Base-by-base conservation (phyloP, 257 asterid genomes). In the Apocynum venetum region DNA sequence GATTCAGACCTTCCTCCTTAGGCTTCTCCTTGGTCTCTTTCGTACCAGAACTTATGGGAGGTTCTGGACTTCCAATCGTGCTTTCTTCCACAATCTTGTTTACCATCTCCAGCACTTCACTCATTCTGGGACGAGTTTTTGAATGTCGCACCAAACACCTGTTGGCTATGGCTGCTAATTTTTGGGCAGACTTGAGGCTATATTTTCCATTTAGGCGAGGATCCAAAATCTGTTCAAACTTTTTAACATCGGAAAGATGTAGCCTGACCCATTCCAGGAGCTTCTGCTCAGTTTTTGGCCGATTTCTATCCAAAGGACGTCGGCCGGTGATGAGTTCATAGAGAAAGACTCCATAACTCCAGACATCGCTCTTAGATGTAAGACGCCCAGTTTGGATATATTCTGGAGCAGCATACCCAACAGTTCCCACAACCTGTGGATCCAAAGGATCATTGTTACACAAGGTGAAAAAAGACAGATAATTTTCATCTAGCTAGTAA, bases 401-500 rank as follows among this genome's bases (percentile, higher is more conserved):
- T 78, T 95, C 99, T 6, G 97, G 98, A 38, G 98, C 98, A 2
- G 99, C 99, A 79, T 95, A 95, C 52, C 99, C 99, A 4, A 93
- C 85, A 2, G 99, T 95, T 53, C 99, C 98, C 19, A 95, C 99
- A 60, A 95, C 93, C 98, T 94, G 80, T 7, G 40, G 17, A 38
- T 48, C 44, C 49, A 36, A 61, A 38, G 7, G 10, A 80, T 10
- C 52, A 31, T 74, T 40, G 46, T 47, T 61, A 61, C 8, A 8
- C 40, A 25, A 25, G 25, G 4, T 55, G 7, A 35, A 57, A 57
- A 56, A 0, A 46, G 7, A 20, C 64, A 57, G 64, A 57, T 3
- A 3, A 19, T 46, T 57, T 57, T 8, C 35, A 3, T 19, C 63
- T 15, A 19, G 25, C 31, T 56, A 3, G 63, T 19, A 3, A 0